Evolutionary conservation across 129 eudicot genomes (phyloP).

Genomic region (Lactuca sativa): DNA sequence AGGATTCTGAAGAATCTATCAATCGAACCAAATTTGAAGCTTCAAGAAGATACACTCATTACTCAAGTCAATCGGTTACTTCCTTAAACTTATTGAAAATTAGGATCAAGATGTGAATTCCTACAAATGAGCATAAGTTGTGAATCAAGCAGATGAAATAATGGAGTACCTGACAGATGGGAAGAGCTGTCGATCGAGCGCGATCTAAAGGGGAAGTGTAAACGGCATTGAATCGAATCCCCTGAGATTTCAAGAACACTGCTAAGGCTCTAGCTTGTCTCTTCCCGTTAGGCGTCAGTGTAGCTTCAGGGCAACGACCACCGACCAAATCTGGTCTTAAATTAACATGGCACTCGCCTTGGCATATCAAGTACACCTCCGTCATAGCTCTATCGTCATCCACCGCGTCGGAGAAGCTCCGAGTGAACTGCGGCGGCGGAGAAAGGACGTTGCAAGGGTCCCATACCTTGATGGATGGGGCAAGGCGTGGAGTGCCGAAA

Average conservation of each 20-base stretch:
- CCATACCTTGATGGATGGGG: conserved; percentile 96
- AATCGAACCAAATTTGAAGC: neutral
- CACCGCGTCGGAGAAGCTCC: conserved; percentile 50
- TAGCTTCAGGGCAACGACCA: conserved; percentile 82
- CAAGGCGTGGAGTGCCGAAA: conserved; percentile 78
- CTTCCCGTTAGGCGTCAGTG: conserved; percentile 75
- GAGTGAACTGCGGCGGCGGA: conserved; percentile 60
- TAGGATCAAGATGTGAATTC: neutral
- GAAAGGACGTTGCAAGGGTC: conserved; percentile 95
- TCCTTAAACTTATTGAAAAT: neutral
- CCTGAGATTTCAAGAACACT: conserved; percentile 85
- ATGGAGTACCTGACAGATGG: conserved; percentile 73
- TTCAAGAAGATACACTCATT: no score
- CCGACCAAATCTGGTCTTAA: conserved; percentile 90
- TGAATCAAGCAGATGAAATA: neutral
- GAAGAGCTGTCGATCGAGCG: conserved; percentile 71
- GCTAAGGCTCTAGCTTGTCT: conserved; percentile 92
- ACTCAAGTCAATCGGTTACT: neutral
- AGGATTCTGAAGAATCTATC: conserved; percentile 8
- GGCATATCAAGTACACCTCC: conserved; percentile 76
- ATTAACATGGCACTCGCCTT: conserved; percentile 82
- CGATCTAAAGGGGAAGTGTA: conserved; percentile 93
- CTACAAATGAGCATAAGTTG: neutral
- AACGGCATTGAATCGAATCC: conserved; percentile 80
- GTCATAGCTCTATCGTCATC: conserved; percentile 55